Conservation (phyloP, 140 eudicot genomes). For the Eryngium alpinum region DNA sequence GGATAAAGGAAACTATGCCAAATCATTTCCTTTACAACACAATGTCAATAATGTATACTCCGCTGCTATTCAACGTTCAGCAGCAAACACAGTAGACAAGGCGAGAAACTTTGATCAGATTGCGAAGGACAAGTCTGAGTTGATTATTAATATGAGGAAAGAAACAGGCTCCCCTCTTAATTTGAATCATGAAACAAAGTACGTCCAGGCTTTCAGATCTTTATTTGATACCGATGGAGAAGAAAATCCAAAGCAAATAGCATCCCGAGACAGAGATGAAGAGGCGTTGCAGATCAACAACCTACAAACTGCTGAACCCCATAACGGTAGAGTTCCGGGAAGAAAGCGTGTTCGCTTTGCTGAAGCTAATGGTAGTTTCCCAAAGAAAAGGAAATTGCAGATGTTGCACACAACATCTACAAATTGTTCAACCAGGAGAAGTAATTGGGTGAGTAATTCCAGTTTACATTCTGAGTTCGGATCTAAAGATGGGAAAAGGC, state of each 20-base stretch:
- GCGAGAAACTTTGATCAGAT: constrained; percentile 16
- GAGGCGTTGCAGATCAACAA: constrained; percentile 20
- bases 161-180: neutral
- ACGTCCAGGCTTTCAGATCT: constrained; percentile 14
- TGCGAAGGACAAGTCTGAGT: constrained; percentile 27
- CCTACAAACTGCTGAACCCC: constrained; percentile 25
- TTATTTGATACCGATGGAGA: constrained; percentile 12
- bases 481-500: constrained; percentile 27
- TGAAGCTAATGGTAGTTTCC: constrained; percentile 29
- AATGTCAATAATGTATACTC: constrained; percentile 1
- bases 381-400: constrained; percentile 19
- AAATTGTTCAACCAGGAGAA: constrained; percentile 32
- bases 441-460: constrained; percentile 19
- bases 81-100: constrained; percentile 8
- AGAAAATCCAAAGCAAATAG: constrained; percentile 15
- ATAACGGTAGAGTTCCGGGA: constrained; percentile 27
- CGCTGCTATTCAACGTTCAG: constrained; percentile 8
- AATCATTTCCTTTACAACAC: constrained; percentile 16
- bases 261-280: constrained; percentile 11
- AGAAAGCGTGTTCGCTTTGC: constrained; percentile 63
- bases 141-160: constrained; percentile 24
- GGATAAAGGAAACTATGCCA: constrained; percentile 19
- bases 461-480: constrained; percentile 21
- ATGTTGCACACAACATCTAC: constrained; percentile 17
- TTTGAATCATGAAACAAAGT: constrained; percentile 4